phyloP scores from a whole-genome alignment of 768 basidiomycete genomes.

The Leccinum uliginosum region DNA sequence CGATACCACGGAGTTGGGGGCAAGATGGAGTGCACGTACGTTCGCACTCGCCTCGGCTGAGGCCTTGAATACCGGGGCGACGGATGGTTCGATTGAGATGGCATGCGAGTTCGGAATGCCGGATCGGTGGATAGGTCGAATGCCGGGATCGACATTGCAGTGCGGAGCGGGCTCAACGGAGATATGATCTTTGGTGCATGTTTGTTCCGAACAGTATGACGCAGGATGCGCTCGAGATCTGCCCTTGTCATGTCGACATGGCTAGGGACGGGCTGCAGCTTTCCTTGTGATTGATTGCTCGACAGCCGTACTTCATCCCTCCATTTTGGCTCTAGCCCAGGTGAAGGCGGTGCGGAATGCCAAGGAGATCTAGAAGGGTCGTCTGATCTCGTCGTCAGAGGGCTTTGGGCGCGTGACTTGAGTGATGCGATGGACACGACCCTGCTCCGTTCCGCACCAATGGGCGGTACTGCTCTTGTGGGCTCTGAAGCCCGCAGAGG shows the following conservation, averaged over 20 bases:
- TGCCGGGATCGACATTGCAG: conserved; percentile 2
- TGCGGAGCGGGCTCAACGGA: conserved; percentile 30
- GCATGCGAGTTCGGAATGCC: conserved; percentile 17
- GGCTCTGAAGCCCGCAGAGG: conserved; percentile 20
- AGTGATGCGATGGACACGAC: conserved; percentile 17
- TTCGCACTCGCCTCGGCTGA: conserved; percentile 20
- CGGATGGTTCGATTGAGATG: conserved; percentile 16
- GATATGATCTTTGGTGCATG: conserved; percentile 27
- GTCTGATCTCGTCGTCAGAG: background rate
- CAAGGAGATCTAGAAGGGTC: conserved; percentile 2
- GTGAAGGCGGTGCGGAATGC: conserved; percentile 9
- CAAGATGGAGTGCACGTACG: conserved; percentile 17
- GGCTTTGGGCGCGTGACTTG: conserved; percentile 5
- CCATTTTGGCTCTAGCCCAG: conserved; percentile 5
- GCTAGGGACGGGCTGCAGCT: background rate
- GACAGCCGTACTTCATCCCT: background rate
- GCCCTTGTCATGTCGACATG: conserved; percentile 8
- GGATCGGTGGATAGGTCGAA: conserved; percentile 15
- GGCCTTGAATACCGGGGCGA: conserved; percentile 22
- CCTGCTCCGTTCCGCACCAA: conserved; percentile 29
- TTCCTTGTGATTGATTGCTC: background rate
- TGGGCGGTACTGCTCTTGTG: conserved; percentile 22
- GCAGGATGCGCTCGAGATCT: conserved; percentile 25
- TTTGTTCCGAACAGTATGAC: conserved; percentile 22
- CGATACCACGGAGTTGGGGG: background rate